Evolutionary conservation across 352 stramenopile genomes (phyloP).

Genomic region (Phytophthora pistaciae): DNA sequence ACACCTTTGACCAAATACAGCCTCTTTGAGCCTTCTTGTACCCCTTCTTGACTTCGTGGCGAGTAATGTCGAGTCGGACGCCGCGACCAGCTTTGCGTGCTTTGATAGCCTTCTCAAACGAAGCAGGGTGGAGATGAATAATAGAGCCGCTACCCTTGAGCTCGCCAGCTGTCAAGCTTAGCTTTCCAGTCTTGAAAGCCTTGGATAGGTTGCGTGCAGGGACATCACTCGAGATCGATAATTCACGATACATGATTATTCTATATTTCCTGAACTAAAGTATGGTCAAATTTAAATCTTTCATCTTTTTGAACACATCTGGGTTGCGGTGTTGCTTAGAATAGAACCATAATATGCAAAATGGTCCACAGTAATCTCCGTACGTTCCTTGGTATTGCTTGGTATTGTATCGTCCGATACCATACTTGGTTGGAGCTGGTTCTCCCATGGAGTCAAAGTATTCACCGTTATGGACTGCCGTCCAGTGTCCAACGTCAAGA

Average conservation of each 20-base stretch:
- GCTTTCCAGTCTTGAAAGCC: not conserved
- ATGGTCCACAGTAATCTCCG: not conserved
- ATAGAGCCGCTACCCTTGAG: not conserved
- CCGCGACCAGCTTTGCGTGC: not conserved
- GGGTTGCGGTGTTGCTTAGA: not conserved
- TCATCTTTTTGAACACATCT: not conserved
- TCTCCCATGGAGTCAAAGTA: not conserved
- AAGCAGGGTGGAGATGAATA: not conserved
- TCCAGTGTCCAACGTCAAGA: conserved; percentile 3
- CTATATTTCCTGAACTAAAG: not conserved
- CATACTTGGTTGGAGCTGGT: not conserved
- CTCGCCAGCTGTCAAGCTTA: not conserved
- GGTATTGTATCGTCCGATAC: not conserved
- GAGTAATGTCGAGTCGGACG: not conserved
- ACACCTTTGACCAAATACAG: not conserved
- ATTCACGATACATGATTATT: not conserved
- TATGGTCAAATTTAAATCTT: conserved; percentile 6
- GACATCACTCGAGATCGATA: not conserved
- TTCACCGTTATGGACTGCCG: not conserved
- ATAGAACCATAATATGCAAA: not conserved
- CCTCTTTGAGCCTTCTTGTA: not conserved
- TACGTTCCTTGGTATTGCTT: conserved; percentile 3
- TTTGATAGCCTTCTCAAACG: not conserved
- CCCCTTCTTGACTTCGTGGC: not conserved
- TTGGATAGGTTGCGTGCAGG: not conserved